Evolutionary conservation across 2,329 filamentous ascomycete species (phyloP).

Genomic region (Shiraia sp.): DNA sequence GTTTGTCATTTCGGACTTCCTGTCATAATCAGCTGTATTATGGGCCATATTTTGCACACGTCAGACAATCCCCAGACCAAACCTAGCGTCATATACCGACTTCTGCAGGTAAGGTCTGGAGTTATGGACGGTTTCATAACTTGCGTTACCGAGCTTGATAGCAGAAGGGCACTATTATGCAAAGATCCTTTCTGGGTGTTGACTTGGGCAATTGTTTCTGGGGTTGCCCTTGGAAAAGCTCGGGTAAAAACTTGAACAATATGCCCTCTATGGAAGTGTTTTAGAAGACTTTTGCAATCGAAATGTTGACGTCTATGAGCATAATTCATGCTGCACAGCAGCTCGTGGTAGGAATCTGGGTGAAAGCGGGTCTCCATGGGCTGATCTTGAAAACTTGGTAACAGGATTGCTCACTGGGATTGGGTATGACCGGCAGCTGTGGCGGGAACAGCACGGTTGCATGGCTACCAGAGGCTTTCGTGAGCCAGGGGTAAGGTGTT

Average conservation of each 20-base stretch:
- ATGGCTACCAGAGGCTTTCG: conserved; percentile 21
- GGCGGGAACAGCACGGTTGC: conserved; percentile 23
- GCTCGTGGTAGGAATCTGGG: conserved; percentile 31
- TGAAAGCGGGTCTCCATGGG: conserved; percentile 35
- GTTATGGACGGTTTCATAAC: conserved; percentile 30
- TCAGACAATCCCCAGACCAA: conserved; percentile 20
- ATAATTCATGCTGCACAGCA: conserved; percentile 32
- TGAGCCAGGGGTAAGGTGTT: conserved; percentile 18
- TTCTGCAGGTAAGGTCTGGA: conserved; percentile 31
- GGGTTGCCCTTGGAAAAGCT: conserved; percentile 17
- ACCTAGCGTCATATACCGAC: conserved; percentile 20
- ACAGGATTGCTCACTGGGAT: conserved; percentile 26
- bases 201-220: conserved; percentile 34
- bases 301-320: conserved; percentile 20
- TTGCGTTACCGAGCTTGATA: conserved; percentile 35
- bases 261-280: conserved; percentile 25
- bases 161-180: conserved; percentile 31
- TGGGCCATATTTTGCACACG: conserved; percentile 26
- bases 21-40: conserved; percentile 30
- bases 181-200: conserved; percentile 15
- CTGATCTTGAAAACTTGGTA: conserved; percentile 23
- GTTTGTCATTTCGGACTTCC: conserved; percentile 25
- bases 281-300: conserved; percentile 25
- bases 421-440: conserved; percentile 36
- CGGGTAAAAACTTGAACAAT: conserved; percentile 4